Evolutionary conservation across 805 yeast genomes (phyloP).

Genomic region (Huiozyma sinensis): DNA sequence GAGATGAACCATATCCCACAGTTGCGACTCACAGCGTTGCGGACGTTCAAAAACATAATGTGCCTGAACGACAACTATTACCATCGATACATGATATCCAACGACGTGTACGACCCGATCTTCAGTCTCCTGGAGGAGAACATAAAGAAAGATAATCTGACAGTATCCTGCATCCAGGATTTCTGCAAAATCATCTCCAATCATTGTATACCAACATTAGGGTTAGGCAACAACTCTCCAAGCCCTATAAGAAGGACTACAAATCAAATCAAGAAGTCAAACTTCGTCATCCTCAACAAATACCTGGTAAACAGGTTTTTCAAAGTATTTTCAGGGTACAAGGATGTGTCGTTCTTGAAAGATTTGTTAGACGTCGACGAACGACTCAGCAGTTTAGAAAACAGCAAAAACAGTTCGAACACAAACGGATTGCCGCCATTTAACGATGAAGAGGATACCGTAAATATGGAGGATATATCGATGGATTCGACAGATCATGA

Average conservation of each 20-base stretch:
- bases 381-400: no score
- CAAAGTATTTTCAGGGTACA: slow-evolving; percentile 23
- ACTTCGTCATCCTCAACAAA: slow-evolving; percentile 20
- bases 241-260: not conserved
- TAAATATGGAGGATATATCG: not conserved
- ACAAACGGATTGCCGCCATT: not conserved
- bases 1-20: slow-evolving; percentile 32
- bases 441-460: not conserved
- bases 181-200: slow-evolving; percentile 40
- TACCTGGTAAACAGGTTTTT: slow-evolving; percentile 25
- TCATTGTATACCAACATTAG: slow-evolving; percentile 8
- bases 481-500: not conserved
- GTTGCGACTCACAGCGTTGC: slow-evolving; percentile 52
- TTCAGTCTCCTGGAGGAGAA: slow-evolving; percentile 41
- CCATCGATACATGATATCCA: slow-evolving; percentile 43
- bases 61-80: slow-evolving; percentile 53
- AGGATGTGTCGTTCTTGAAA: slow-evolving; percentile 21
- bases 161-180: slow-evolving; percentile 68
- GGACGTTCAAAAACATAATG: slow-evolving; percentile 58
- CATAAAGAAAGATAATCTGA: slow-evolving; percentile 44
- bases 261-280: slow-evolving; percentile 8
- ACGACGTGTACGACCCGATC: slow-evolving; percentile 40
- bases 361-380: slow-evolving; percentile 8
- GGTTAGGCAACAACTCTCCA: not conserved
- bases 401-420: not conserved